A percentile compares a stretch with the other conserved stretches of the same genome.
phyloP scores from a whole-genome alignment of 805 yeast species.

The Ogataea philodendri region DNA sequence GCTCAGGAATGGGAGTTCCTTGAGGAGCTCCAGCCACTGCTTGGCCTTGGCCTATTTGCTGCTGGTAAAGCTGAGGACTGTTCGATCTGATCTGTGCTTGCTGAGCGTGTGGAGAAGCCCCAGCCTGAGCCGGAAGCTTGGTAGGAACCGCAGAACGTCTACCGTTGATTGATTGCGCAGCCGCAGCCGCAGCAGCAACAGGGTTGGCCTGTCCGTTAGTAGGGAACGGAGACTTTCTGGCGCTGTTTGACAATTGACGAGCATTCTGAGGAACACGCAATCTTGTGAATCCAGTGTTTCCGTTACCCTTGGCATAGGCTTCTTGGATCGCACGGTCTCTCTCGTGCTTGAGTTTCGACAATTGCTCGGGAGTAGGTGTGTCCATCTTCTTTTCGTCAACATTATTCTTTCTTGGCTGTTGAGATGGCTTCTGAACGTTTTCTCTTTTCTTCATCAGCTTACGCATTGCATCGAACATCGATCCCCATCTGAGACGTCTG shows the following conservation, averaged over 20 bases:
- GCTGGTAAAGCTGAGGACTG: constrained; percentile 19
- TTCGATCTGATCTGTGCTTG: constrained; percentile 11
- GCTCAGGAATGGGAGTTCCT: constrained; percentile 60
- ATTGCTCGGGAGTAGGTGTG: constrained; percentile 79
- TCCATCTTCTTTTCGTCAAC: constrained; percentile 36
- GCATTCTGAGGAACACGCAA: constrained; percentile 22
- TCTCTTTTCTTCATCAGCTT: constrained; percentile 89
- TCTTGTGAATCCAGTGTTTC: constrained; percentile 22
- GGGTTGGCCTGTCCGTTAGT: constrained; percentile 7
- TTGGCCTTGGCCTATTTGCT: constrained; percentile 10
- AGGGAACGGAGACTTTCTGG: constrained; percentile 12
- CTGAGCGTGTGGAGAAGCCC: constrained; percentile 7
- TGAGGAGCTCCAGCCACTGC: constrained; percentile 48
- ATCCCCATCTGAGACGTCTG: constrained; percentile 87
- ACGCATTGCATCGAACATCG: constrained; percentile 93
- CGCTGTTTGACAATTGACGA: constrained; percentile 19
- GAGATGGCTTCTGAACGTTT: constrained; percentile 60
- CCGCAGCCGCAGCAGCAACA: neutral
- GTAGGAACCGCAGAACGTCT: constrained; percentile 6
- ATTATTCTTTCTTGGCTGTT: constrained; percentile 33
- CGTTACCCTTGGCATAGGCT: constrained; percentile 44
- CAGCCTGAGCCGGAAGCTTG: constrained; percentile 6
- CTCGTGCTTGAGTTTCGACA: constrained; percentile 78
- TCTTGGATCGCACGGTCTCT: constrained; percentile 84
- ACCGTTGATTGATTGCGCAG: constrained; percentile 5